Conservation (phyloP, 2,329 filamentous ascomycete genomes). For the Fusarium abutilonis region DNA sequence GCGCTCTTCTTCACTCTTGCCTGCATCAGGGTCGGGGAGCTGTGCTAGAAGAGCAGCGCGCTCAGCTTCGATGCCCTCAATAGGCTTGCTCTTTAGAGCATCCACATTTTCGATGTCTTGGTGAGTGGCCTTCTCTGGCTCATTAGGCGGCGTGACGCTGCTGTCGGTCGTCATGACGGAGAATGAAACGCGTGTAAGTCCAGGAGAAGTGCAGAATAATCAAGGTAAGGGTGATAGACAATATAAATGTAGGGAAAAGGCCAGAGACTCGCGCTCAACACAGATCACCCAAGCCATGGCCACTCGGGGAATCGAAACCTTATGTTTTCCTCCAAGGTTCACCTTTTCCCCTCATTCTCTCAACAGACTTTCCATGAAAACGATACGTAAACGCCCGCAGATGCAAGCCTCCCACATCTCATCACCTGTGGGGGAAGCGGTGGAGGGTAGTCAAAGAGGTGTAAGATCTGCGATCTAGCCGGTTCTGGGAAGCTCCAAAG, state of each 20-base stretch:
- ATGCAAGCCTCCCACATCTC: neutral
- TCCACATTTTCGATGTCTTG: constrained; percentile 31
- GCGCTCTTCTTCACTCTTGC: constrained; percentile 68
- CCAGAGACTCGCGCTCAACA: too few species aligned
- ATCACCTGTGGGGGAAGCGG: constrained; percentile 27
- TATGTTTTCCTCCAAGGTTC: too few species aligned
- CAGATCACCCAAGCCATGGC: too few species aligned
- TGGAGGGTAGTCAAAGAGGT: constrained; percentile 1
- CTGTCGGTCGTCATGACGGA: constrained; percentile 32
- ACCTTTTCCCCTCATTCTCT: too few species aligned
- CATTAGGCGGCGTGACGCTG: constrained; percentile 27
- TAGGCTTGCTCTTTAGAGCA: constrained; percentile 4
- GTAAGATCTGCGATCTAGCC: constrained; percentile 34
- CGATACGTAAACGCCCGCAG: constrained; percentile 19
- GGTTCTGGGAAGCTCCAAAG: constrained; percentile 32
- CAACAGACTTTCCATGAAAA: neutral
- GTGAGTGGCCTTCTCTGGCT: constrained; percentile 26
- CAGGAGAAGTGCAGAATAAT: neutral
- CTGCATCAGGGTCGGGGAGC: constrained; percentile 60
- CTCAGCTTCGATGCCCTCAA: constrained; percentile 40
- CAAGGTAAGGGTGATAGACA: neutral
- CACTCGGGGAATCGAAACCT: too few species aligned
- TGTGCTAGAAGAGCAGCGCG: constrained; percentile 44
- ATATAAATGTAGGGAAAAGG: neutral
- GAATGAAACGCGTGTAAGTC: neutral